A percentile compares a stretch with the other conserved stretches of the same genome.
phyloP scores from a whole-genome alignment of 1,284 basidiomycete species.

The Tausonia pullulans region DNA sequence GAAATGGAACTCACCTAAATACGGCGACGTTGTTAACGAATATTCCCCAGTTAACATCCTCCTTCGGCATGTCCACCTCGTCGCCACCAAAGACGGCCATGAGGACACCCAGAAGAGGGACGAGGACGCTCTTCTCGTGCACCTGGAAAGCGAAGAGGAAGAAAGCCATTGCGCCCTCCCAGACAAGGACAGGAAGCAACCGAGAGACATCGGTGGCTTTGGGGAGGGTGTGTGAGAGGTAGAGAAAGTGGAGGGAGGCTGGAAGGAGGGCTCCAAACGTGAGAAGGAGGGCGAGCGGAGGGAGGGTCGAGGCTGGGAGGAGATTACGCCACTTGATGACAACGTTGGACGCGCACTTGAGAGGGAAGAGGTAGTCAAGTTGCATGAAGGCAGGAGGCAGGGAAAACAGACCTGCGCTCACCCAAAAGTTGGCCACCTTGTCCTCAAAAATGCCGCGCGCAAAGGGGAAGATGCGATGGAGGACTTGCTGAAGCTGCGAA shows the following conservation, averaged over 20 bases:
- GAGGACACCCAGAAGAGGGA: constrained; percentile 73
- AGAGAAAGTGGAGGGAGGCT: constrained; percentile 44
- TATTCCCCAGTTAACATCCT: constrained; percentile 60
- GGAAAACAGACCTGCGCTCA: not conserved
- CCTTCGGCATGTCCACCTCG: constrained; percentile 29
- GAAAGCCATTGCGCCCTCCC: constrained; percentile 51
- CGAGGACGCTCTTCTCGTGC: constrained; percentile 84
- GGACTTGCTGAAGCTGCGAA: constrained; percentile 48
- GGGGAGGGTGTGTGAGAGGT: constrained; percentile 35
- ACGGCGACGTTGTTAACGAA: constrained; percentile 75
- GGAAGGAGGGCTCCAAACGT: constrained; percentile 24
- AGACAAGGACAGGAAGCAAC: constrained; percentile 16
- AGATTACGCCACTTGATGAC: constrained; percentile 55
- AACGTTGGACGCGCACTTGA: constrained; percentile 71
- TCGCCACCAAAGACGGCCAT: constrained; percentile 39
- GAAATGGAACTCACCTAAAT: constrained; percentile 53
- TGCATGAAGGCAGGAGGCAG: not conserved
- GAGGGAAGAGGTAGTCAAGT: not conserved
- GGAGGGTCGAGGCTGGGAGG: constrained; percentile 1
- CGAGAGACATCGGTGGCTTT: not conserved
- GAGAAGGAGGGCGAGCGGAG: constrained; percentile 18
- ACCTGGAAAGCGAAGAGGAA: constrained; percentile 94
- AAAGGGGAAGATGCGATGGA: constrained; percentile 81
- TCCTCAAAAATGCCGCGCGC: constrained; percentile 85
- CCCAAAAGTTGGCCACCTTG: constrained; percentile 88